These are phyloP conservation scores for Alliaria petiolata DNA, from an alignment of 345 rosid genomes.

Conservation along the genomic window DNA sequence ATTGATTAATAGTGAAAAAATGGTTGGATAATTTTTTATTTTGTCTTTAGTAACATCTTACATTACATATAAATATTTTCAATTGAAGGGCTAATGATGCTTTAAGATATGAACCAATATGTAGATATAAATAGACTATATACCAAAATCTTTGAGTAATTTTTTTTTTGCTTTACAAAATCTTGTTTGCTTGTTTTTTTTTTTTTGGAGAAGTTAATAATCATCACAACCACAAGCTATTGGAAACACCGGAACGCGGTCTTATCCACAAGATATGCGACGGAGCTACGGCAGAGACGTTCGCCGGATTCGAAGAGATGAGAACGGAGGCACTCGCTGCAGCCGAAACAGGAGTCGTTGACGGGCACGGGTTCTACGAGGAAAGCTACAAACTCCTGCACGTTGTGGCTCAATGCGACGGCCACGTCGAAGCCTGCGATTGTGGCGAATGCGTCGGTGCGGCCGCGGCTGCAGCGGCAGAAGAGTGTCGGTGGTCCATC, in stretches of 20 bases:
- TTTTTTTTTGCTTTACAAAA: background rate
- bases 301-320: constrained; percentile 39
- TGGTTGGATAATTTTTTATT: background rate
- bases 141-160: background rate
- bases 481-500: constrained; percentile 47
- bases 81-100: background rate
- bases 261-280: constrained; percentile 51
- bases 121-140: background rate
- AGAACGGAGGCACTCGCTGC: constrained; percentile 47
- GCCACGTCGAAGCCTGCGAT: constrained; percentile 44
- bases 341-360: constrained; percentile 38
- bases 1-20: background rate
- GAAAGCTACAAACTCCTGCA: constrained; percentile 37
- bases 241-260: constrained; percentile 27
- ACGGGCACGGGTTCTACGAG: constrained; percentile 42
- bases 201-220: background rate
- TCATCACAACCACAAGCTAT: constrained; percentile 21
- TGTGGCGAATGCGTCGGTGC: constrained; percentile 61
- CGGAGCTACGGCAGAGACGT: constrained; percentile 29
- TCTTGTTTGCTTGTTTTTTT: too few species aligned
- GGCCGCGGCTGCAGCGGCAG: constrained; percentile 44
- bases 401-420: constrained; percentile 65
- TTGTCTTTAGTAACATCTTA: background rate
- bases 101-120: background rate
- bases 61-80: background rate